phyloP scores from a whole-genome alignment of 2,329 filamentous ascomycete species.

The Colletotrichum sp. region DNA sequence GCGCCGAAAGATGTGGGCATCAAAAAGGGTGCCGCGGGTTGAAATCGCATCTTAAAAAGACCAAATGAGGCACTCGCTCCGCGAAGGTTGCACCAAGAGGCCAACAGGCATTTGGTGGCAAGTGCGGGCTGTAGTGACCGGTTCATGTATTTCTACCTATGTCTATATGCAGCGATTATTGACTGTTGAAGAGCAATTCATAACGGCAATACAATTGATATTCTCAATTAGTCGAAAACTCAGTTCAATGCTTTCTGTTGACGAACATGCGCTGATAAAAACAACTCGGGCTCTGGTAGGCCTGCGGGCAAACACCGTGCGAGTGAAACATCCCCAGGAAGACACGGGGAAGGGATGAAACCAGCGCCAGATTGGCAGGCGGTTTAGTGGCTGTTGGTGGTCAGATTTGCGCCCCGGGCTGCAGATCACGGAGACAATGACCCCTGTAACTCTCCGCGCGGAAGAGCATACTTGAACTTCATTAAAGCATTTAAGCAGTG shows the following conservation, averaged over 20 bases:
- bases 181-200: rapidly evolving
- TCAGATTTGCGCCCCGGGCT: background rate
- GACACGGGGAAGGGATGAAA: background rate
- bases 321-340: background rate
- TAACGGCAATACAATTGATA: background rate
- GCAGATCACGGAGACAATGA: background rate
- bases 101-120: background rate
- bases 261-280: background rate
- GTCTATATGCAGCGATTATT: too few species aligned
- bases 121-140: background rate
- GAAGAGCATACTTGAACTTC: background rate
- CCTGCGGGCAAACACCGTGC: background rate
- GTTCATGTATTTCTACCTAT: background rate
- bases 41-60: background rate
- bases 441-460: background rate
- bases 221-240: background rate
- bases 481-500: background rate
- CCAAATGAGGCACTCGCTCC: background rate
- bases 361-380: background rate
- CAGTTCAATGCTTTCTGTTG: background rate
- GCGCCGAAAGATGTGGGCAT: rapidly evolving
- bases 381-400: background rate
- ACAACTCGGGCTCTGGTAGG: background rate
- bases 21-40: rapidly evolving
- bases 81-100: background rate